Percentiles rank a stretch among this genome's conserved stretches.
These are phyloP conservation scores for Macadamia integrifolia DNA, from an alignment of 164 flowering plant genomes.

Conservation along the genomic window DNA sequence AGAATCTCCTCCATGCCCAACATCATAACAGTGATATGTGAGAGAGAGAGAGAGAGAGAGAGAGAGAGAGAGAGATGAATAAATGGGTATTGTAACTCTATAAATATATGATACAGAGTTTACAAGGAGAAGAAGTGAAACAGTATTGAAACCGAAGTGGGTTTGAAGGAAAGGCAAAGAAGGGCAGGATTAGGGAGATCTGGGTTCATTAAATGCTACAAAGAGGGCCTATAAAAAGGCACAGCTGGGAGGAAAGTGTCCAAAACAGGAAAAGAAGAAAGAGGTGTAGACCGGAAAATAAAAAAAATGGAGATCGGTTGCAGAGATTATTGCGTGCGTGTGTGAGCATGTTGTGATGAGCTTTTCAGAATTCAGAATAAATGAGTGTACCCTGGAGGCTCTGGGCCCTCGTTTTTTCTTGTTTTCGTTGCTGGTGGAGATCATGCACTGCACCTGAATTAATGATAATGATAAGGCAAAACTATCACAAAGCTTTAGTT, in stretches of 20 bases:
- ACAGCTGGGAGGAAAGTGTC: conserved; percentile 16
- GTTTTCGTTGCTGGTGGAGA: too few relatives aligned
- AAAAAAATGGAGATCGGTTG: neutral
- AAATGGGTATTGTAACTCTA: neutral
- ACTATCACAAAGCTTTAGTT: too few relatives aligned
- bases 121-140: neutral
- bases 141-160: conserved; percentile 32
- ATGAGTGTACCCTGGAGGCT: too few relatives aligned
- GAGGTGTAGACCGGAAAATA: too few relatives aligned
- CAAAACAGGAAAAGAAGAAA: conserved; percentile 4
- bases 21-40: neutral
- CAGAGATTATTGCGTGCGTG: conserved; percentile 52
- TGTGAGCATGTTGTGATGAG: conserved; percentile 34
- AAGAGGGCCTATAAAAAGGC: conserved; percentile 9
- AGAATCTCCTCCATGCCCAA: conserved; percentile 41
- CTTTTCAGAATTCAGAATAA: neutral
- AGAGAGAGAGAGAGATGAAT: conserved; percentile 4
- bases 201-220: conserved; percentile 15
- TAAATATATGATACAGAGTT: conserved; percentile 2
- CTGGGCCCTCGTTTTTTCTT: too few relatives aligned
- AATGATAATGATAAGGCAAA: too few relatives aligned
- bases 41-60: conserved; percentile 6
- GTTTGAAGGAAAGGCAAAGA: neutral
- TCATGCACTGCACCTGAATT: too few relatives aligned
- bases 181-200: conserved; percentile 5